Percentiles rank a stretch among this genome's conserved stretches.
Conservation (phyloP, 2,329 filamentous ascomycete genomes). For the Raffaelea arxii region DNA sequence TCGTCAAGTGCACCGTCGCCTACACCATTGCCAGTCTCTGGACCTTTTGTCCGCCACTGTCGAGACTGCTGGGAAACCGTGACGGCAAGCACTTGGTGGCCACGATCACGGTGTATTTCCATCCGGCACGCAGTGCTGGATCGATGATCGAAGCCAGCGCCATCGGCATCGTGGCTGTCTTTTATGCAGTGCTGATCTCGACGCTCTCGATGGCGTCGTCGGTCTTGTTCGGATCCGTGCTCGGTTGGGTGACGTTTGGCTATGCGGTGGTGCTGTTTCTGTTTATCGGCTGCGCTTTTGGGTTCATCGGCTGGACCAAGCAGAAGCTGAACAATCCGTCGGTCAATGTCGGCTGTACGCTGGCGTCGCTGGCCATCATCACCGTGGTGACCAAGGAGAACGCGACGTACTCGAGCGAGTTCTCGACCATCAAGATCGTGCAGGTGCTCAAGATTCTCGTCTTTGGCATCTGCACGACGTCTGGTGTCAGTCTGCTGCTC, state of each 20-base stretch:
- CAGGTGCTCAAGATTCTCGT: conserved; percentile 77
- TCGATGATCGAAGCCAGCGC: conserved; percentile 83
- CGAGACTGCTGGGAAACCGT: conserved; percentile 65
- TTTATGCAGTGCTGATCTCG: conserved; percentile 67
- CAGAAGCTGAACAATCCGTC: conserved; percentile 68
- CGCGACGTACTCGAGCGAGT: conserved; percentile 70
- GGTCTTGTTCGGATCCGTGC: conserved; percentile 61
- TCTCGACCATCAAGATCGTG: conserved; percentile 70
- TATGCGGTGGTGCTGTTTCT: conserved; percentile 71
- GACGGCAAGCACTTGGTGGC: conserved; percentile 93
- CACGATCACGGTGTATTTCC: conserved; percentile 90
- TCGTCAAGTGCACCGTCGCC: conserved; percentile 84
- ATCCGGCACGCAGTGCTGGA: conserved; percentile 75
- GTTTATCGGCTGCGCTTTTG: conserved; percentile 78
- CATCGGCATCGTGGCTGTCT: conserved; percentile 66
- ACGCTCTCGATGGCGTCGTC: conserved; percentile 84
- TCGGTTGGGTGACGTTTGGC: conserved; percentile 59
- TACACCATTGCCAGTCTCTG: conserved; percentile 80
- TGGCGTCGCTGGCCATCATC: conserved; percentile 82
- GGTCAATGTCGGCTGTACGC: conserved; percentile 75
- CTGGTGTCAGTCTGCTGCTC: conserved; percentile 65
- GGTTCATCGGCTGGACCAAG: conserved; percentile 82
- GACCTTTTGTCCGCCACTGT: conserved; percentile 69
- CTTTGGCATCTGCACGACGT: conserved; percentile 64
- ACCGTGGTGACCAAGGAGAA: conserved; percentile 87